Conservation (phyloP, 2,329 filamentous ascomycete species). For the Penicillium sp. region DNA sequence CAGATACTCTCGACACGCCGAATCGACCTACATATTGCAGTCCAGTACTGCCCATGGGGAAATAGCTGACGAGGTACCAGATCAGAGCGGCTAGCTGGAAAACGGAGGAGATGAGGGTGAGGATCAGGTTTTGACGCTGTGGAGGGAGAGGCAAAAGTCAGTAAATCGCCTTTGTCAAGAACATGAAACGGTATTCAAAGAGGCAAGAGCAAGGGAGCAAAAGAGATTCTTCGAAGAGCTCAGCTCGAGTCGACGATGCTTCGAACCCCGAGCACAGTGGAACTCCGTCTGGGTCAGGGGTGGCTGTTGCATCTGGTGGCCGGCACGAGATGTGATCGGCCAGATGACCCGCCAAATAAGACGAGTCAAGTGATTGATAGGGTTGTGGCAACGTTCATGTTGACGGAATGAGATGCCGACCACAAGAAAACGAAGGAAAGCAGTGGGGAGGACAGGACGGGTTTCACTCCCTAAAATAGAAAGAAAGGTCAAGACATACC, state of each 20-base stretch:
- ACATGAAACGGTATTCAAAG: too few relatives aligned
- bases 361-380: too few relatives aligned
- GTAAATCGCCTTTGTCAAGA: not conserved
- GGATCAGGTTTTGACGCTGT: slow-evolving; percentile 74
- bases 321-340: too few relatives aligned
- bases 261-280: too few relatives aligned
- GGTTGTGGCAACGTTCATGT: too few relatives aligned
- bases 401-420: too few relatives aligned
- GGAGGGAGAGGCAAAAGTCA: slow-evolving; percentile 12
- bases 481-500: slow-evolving; percentile 51
- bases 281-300: too few relatives aligned
- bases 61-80: slow-evolving; percentile 97
- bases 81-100: slow-evolving; percentile 74
- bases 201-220: not conserved
- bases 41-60: slow-evolving; percentile 90
- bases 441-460: too few relatives aligned
- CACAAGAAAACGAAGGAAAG: slow-evolving; percentile 3
- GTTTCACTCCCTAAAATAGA: not conserved
- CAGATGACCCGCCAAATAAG: too few relatives aligned
- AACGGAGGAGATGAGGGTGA: slow-evolving; percentile 79
- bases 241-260: too few relatives aligned
- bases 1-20: slow-evolving; percentile 73
- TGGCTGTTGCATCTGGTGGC: too few relatives aligned
- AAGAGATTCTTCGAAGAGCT: not conserved
- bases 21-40: slow-evolving; percentile 81